Evolutionary conservation across 768 basidiomycete species (phyloP), one percentile per base, ranked within the genome.

Genomic region (Amanita rimosa): DNA sequence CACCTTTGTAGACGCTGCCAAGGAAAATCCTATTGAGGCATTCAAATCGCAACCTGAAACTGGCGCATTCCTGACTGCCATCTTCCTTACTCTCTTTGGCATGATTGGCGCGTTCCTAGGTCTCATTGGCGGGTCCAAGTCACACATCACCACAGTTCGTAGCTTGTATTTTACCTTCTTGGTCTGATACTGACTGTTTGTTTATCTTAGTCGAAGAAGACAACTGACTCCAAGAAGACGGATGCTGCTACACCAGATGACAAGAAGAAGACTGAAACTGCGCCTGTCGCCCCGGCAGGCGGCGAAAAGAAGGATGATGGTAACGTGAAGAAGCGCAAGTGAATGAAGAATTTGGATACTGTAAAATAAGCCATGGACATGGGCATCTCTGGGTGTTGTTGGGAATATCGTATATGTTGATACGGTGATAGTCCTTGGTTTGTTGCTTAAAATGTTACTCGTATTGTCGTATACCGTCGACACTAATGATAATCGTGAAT

Each of bases 31-130:
- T 22, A 59, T 90, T 46, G 64, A 66, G 21, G 94, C 96, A 36
- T 75, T 97, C 75, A 88, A 85, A 73, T 71, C 84, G 34, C 81
- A 93, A 61, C 93, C 94, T 41, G 85, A 93, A 67, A 88, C 88
- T 45, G 91, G 82, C 57, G 84, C 74, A 40, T 87, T 80, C 53
- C 73, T 97, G 55, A 72, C 71, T 52, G 84, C 79, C 53, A 81
- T 78, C 43, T 54, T 87, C 41, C 73, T 95, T 57, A 89, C 87
- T 36, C 63, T 96, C 55, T 77, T 96, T 60, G 85, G 85, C 42
- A 82, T 96, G 81, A 63, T 98, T 54, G 87, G 83, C 55, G 76
- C 76, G 34, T 69, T 91, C 60, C 76, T 90, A 53, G 82, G 90
- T 48, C 69, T 93, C 58, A 75, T 92, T 62, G 85, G 89, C 54